These are phyloP conservation scores for Peronospora tabacina DNA, from an alignment of 352 stramenopile species.

Conservation along the genomic window DNA sequence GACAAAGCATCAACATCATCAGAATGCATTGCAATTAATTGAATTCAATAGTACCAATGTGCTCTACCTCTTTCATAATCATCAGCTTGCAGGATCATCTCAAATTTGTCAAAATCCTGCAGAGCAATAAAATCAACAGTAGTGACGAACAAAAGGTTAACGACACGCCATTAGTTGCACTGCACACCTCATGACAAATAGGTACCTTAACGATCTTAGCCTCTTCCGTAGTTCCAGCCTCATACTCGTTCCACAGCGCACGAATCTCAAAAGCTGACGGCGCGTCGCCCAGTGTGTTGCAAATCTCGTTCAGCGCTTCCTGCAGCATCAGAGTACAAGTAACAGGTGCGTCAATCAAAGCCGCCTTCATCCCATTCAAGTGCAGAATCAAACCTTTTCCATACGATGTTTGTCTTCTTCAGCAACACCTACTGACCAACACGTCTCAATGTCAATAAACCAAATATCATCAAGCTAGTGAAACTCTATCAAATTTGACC, in stretches of 20 bases:
- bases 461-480: not conserved
- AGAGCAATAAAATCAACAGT: not conserved
- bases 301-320: conserved; percentile 68
- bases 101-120: conserved; percentile 92
- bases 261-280: conserved; percentile 55
- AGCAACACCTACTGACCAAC: conserved; percentile 49
- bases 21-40: not conserved
- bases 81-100: conserved; percentile 92
- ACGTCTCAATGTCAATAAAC: conserved; percentile 3
- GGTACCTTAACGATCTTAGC: conserved; percentile 83
- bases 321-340: conserved; percentile 7
- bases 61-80: conserved; percentile 85
- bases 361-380: not conserved
- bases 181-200: not conserved
- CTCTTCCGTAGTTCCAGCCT: conserved; percentile 70
- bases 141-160: conserved; percentile 3
- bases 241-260: conserved; percentile 83
- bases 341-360: not conserved
- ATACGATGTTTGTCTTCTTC: conserved; percentile 86
- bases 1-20: conserved; percentile 4
- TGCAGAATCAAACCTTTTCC: conserved; percentile 53
- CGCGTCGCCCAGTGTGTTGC: conserved; percentile 44
- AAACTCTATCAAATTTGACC: conserved; percentile 17
- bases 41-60: not conserved
- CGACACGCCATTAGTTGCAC: not conserved